Evolutionary conservation across 129 eudicot species (phyloP).

Genomic region (carrot (Daucus carota)): DH1_v3.0 NC_030386.2:37136501-37137000

Average conservation of each 20-base stretch:
- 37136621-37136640: no score
- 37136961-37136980: slow-evolving; percentile 74
- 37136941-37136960: slow-evolving; percentile 54
- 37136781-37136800: neutral
- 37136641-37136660: no score
- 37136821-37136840: neutral
- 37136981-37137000: slow-evolving; percentile 57
- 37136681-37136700: no score
- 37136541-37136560: no score
- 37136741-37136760: neutral
- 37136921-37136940: slow-evolving; percentile 14
- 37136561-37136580: no score
- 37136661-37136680: no score
- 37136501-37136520: no score
- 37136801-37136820: neutral
- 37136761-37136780: neutral
- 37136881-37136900: neutral
- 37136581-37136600: no score
- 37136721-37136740: no score
- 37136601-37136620: no score
- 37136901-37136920: neutral
- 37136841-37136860: neutral
- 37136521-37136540: no score
- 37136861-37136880: neutral
- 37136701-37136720: no score